Evolutionary conservation across 352 stramenopile genomes (phyloP), one percentile per base, ranked within the genome.

Genomic region (Pelagophyceae sp.): DNA sequence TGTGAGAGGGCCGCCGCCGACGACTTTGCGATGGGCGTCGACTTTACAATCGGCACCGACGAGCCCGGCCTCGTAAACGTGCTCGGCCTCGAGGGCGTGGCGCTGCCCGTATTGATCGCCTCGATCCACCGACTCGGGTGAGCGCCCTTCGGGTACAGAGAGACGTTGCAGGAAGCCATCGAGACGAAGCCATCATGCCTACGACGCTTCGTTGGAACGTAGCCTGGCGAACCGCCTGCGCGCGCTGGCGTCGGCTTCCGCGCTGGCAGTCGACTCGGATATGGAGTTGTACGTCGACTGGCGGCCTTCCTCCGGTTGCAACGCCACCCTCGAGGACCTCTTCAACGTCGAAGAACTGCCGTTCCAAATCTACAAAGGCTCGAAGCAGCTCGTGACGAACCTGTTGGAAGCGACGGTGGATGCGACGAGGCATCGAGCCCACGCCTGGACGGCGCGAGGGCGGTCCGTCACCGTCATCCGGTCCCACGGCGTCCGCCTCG

Each of bases 171-270:
- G n/a, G n/a, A n/a, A n/a, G n/a, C n/a, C n/a, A n/a, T n/a, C n/a
- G n/a, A n/a, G n/a, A n/a, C n/a, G n/a, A n/a, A n/a, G n/a, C n/a
- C n/a, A n/a, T n/a, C n/a, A n/a, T n/a, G n/a, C n/a, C n/a, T n/a
- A n/a, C n/a, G n/a, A n/a, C n/a, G n/a, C n/a, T n/a, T n/a, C n/a
- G n/a, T n/a, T n/a, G n/a, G n/a, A n/a, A 54, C 45, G 11, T 23
- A 54, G 67, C 0, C 38, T 74, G 2, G 67, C 67, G 20, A 74
- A 74, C n/a, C 67, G 67, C 1, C 38, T 74, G 11, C 67, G 67
- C 15, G 2, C 11, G 25, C 11, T 74, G 3, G 67, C 38, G 29
- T 11, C 67, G 38, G 33, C 67, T 11, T 5, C 1, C 2, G 23
- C 58, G 20, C n/a, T 60, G 35, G 67, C 67, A 2, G 38, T 6